These are phyloP conservation scores for Apiotrichum siamense DNA, from an alignment of 1,284 basidiomycete species.

Conservation along the genomic window DNA sequence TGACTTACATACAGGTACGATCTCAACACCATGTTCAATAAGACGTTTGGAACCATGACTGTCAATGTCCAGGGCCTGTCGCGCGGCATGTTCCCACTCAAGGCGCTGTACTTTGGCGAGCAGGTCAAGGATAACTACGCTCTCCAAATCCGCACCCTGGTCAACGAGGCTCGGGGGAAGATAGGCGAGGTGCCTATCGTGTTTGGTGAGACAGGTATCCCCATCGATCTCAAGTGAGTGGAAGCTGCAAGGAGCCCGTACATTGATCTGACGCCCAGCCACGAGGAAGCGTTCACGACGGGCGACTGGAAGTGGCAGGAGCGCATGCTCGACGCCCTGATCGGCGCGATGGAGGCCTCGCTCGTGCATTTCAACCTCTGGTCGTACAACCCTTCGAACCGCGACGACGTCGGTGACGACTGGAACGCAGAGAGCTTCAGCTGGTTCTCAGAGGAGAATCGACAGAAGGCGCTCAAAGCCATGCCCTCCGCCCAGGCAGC, in stretches of 20 bases:
- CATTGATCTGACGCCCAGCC: constrained; percentile 48
- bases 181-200: constrained; percentile 74
- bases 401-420: constrained; percentile 69
- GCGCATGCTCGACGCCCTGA: constrained; percentile 82
- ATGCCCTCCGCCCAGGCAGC: constrained; percentile 15
- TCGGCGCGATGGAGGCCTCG: constrained; percentile 66
- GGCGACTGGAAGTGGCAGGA: constrained; percentile 75
- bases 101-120: constrained; percentile 76
- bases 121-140: constrained; percentile 74
- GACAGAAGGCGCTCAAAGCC: constrained; percentile 47
- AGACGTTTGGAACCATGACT: constrained; percentile 71
- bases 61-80: constrained; percentile 87
- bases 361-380: constrained; percentile 78
- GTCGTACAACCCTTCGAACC: constrained; percentile 90
- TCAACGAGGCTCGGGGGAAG: constrained; percentile 58
- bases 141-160: constrained; percentile 72
- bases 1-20: constrained; percentile 63
- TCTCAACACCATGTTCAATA: constrained; percentile 73
- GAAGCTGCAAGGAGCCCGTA: constrained; percentile 8
- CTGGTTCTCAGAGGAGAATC: constrained; percentile 64
- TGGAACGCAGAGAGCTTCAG: constrained; percentile 98
- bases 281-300: constrained; percentile 61
- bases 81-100: constrained; percentile 71
- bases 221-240: constrained; percentile 87
- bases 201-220: constrained; percentile 84